Conservation (phyloP, 768 basidiomycete genomes). For the Mycena filopes region DNA sequence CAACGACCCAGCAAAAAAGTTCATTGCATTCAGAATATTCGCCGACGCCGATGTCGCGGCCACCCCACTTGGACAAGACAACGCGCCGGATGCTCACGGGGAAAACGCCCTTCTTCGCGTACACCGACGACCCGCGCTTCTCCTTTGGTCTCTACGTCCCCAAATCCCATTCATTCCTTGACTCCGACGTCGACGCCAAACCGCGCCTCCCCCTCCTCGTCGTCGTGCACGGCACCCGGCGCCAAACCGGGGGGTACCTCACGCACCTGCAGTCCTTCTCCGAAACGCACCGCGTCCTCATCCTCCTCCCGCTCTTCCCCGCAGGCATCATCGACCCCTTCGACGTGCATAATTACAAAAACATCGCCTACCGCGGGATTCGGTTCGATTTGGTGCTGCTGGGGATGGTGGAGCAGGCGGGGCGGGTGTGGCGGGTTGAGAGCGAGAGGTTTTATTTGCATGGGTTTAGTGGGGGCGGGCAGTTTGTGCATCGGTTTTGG, state of each 20-base stretch:
- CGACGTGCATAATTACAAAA: slow-evolving; percentile 37
- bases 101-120: slow-evolving; percentile 32
- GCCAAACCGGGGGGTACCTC: slow-evolving; percentile 28
- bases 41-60: no score
- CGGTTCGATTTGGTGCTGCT: slow-evolving; percentile 38
- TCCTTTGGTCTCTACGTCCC: slow-evolving; percentile 35
- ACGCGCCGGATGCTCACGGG: slow-evolving; percentile 19
- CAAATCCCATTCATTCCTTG: slow-evolving; percentile 3
- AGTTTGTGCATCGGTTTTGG: slow-evolving; percentile 39
- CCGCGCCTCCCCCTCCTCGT: slow-evolving; percentile 31
- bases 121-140: slow-evolving; percentile 34
- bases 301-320: slow-evolving; percentile 37
- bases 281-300: slow-evolving; percentile 24
- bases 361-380: slow-evolving; percentile 28
- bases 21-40: no score
- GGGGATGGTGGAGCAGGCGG: slow-evolving; percentile 37
- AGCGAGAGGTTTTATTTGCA: slow-evolving; percentile 34
- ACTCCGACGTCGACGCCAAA: no score
- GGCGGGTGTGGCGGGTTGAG: slow-evolving; percentile 30
- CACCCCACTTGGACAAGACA: slow-evolving; percentile 25
- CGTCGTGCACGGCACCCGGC: slow-evolving; percentile 35
- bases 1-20: no score
- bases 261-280: slow-evolving; percentile 26
- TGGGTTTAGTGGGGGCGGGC: slow-evolving; percentile 40
- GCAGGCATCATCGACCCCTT: slow-evolving; percentile 36